Conservation (phyloP, 1,284 basidiomycete species). For the Ganoderma sinense region DNA sequence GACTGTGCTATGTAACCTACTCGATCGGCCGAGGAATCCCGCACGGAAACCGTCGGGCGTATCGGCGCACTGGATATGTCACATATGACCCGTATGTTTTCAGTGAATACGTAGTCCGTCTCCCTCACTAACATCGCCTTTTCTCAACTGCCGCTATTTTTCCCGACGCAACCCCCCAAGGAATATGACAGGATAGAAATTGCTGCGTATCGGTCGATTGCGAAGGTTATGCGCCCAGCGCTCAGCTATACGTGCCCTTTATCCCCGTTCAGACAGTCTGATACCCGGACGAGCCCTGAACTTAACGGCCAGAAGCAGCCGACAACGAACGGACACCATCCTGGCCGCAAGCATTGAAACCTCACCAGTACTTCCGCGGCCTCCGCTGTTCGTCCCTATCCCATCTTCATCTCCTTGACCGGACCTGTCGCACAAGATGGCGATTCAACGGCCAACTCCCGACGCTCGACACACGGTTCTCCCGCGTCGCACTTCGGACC, state of each 20-base stretch:
- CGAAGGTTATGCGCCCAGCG: neutral
- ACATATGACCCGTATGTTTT: neutral
- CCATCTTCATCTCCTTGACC: neutral
- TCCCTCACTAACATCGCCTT: neutral
- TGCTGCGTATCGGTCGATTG: neutral
- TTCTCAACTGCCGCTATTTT: neutral
- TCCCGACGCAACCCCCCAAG: neutral
- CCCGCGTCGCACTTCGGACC: neutral
- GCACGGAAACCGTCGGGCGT: neutral
- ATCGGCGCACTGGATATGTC: neutral
- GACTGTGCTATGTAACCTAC: neutral
- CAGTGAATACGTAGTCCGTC: neutral
- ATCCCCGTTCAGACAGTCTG: neutral
- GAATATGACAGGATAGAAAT: neutral
- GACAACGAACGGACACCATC: neutral
- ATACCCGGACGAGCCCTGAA: neutral
- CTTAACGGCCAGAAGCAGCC: neutral
- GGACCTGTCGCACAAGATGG: neutral
- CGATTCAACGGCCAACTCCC: neutral
- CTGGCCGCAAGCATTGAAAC: neutral
- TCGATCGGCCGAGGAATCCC: neutral
- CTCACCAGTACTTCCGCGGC: neutral
- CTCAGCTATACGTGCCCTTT: neutral
- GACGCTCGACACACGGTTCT: neutral
- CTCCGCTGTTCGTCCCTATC: neutral